Base-by-base conservation (phyloP, 2,329 filamentous ascomycete species). In the Hypoxylon sp. region DNA sequence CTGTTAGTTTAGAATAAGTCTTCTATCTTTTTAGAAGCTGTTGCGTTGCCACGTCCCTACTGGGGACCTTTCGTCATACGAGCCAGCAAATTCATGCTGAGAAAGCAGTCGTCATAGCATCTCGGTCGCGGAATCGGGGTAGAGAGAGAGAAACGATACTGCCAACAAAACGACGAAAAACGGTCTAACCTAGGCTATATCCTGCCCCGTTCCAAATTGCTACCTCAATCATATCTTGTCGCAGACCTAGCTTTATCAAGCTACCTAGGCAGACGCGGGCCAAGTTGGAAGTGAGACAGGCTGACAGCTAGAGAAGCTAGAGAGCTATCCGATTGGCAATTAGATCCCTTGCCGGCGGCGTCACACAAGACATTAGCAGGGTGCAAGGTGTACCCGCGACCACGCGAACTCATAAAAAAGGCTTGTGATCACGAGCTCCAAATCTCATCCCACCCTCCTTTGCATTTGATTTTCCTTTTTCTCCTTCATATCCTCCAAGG, bases 391-490 rank as follows among this genome's bases (percentile, higher is more conserved):
- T 17, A 23, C 21, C 63, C 36, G 56, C 60, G 43, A 55, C 63
- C 51, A 61, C 60, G 56, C 67, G 60, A 66, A 69, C 55, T 66
- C 51, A 56, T 57, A 63, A 60, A 63, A 57, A 41, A 60, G 57
- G 60, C 59, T 60, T 65, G 34, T 68, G 68, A 68, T 66, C 61
- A 65, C 64, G 52, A 58, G 64, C 34, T 57, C 61, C 41, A 60
- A 60, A 57, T 49, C 48, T 17, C 45, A 62, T 52, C 49, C 62
- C 65, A 60, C 61, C 59, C 53, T 53, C 46, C 51, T 34, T 51
- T 45, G 32, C 28, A 2, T 51, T 50, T 32, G 6, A 25, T 21
- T 41, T 55, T 43, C 11, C n/a, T 52, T 23, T 60, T 50, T 17
- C 21, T 7, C 41, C n/a, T 38, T 45, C n/a, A 3, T 41, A 17